Base-by-base conservation (phyloP, 257 asterid genomes). In the Orobanche coerulescens region DNA sequence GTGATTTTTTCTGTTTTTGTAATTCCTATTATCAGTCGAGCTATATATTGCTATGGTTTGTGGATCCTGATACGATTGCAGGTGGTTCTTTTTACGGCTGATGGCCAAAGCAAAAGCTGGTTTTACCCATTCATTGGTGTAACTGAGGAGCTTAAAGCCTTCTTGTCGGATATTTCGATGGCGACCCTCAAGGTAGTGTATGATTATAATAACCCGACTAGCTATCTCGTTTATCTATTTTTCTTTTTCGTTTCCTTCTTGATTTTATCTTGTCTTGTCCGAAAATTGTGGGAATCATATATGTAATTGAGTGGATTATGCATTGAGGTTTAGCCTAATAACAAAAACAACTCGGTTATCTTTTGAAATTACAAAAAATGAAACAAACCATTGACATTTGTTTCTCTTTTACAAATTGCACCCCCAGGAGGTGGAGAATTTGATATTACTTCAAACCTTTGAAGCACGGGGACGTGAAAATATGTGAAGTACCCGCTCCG, bases 91-190 rank as follows among this genome's bases (percentile, higher is more conserved):
- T 78, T 68, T 55, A 70, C 33, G 74, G 84, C 84, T 65, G 87
- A 78, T 65, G 94, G 89, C 37, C 78, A 82, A 75, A 83, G 54
- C 71, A 80, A 75, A 69, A 83, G 67, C 75, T 76, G 76, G 78
- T 83, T 85, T 63, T 70, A 80, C 64, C 94, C 95, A 0, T 78
- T 75, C 71, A 72, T 75, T 50, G 98, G 98, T 9, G 96, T 88
- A 61, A 76, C 85, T 20, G 95, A 88, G 52, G 96, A 92, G 79
- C 81, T 92, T 25, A 88, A 81, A 68, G 67, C 91, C 23, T 92
- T 92, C 64, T 25, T 88, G 4, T 78, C 86, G 19, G 96, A 92
- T 71, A 76, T 88, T 73, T 85, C 94, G 1, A 67, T n/a, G 49
- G 85, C 92, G 10, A 64, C 72, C 56, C 66, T 76, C 18, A 82